Evolutionary conservation across 2,329 filamentous ascomycete genomes (phyloP), one percentile per base, ranked within the genome.

Genomic region (Cladosporium austrohemisphaericum): DNA sequence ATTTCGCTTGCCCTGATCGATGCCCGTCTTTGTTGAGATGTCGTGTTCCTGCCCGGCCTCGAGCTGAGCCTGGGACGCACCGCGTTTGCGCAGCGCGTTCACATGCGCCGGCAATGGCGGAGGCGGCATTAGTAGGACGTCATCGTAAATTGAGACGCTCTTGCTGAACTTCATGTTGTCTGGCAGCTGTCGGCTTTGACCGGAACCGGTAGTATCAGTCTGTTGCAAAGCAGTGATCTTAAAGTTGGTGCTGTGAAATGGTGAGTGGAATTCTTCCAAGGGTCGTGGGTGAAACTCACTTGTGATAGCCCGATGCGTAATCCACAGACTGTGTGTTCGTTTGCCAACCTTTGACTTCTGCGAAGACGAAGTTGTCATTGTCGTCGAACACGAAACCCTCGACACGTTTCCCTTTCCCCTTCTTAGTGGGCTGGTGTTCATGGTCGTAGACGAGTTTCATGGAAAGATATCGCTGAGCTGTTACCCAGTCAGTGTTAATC

Each of bases 381-480:
- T 54, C 57, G 14, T 57, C 57, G 8, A 55, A 53, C 8, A 59
- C 57, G 40, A 74, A 76, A 3, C 71, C 72, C n/a, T 60, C 60
- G 14, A 72, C 68, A 38, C 71, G 63, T 54, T 74, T 73, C 2
- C 64, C 59, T 22, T 54, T 41, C 16, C 16, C 38, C 16, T 31
- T 19, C 2, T 31, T 26, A 10, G 6, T 41, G 7, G 68, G 64
- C 43, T 66, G n/a, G n/a, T n/a, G 68, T 13, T 68, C 59, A n/a
- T 71, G 62, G 3, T 64, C 70, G 55, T 75, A 76, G 47, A 71
- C 67, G 3, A 77, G 60, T 41, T 71, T 66, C 54, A 76, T 67
- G 8, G 67, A 69, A 9, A 77, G 53, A 43, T 63, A 70, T 26
- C 72, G 64, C 41, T 65, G 64, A 31, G 59, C 68, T 71, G 11